Evolutionary conservation across 2,329 filamentous ascomycete species (phyloP).

Genomic region (Annulohypoxylon truncatum): DNA sequence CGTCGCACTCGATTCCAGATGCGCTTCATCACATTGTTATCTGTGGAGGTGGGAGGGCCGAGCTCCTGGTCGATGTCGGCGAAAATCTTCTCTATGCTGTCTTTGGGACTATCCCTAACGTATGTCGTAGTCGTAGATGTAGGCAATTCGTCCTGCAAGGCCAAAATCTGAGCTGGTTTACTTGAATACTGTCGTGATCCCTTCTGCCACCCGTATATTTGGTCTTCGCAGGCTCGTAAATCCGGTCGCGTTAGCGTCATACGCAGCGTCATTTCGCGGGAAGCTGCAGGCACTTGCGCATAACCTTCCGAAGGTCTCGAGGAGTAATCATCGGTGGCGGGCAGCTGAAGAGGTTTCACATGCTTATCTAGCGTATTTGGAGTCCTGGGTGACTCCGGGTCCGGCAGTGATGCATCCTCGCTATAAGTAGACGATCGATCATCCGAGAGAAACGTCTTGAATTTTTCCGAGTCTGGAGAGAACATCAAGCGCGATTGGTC

Average conservation of each 20-base stretch:
- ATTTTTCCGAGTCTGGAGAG: slow-evolving; percentile 59
- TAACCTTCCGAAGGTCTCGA: slow-evolving; percentile 57
- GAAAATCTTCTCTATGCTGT: slow-evolving; percentile 65
- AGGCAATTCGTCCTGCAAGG: slow-evolving; percentile 50
- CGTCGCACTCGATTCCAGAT: slow-evolving; percentile 73
- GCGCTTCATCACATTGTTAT: slow-evolving; percentile 69
- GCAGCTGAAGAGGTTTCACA: slow-evolving; percentile 48
- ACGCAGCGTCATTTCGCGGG: slow-evolving; percentile 91
- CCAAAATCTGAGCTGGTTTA: slow-evolving; percentile 46
- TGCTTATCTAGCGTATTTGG: slow-evolving; percentile 61
- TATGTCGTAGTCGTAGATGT: slow-evolving; percentile 47
- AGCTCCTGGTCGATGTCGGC: slow-evolving; percentile 64
- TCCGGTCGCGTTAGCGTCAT: slow-evolving; percentile 96
- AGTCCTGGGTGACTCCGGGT: slow-evolving; percentile 70
- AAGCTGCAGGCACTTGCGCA: slow-evolving; percentile 65
- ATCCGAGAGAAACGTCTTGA: slow-evolving; percentile 58
- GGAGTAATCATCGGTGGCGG: slow-evolving; percentile 43
- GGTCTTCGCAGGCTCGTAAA: slow-evolving; percentile 78
- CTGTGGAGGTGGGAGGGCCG: slow-evolving; percentile 56
- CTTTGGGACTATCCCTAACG: slow-evolving; percentile 56
- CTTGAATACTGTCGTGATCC: slow-evolving; percentile 46
- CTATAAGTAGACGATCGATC: slow-evolving; percentile 68
- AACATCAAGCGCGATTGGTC: slow-evolving; percentile 40
- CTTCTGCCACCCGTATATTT: slow-evolving; percentile 76
- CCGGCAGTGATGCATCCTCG: slow-evolving; percentile 65